Percentiles rank a stretch among this genome's conserved stretches.
These are phyloP conservation scores for Graphilbum ipis-grandicollis DNA, from an alignment of 2,329 filamentous ascomycete genomes.

Conservation along the genomic window DNA sequence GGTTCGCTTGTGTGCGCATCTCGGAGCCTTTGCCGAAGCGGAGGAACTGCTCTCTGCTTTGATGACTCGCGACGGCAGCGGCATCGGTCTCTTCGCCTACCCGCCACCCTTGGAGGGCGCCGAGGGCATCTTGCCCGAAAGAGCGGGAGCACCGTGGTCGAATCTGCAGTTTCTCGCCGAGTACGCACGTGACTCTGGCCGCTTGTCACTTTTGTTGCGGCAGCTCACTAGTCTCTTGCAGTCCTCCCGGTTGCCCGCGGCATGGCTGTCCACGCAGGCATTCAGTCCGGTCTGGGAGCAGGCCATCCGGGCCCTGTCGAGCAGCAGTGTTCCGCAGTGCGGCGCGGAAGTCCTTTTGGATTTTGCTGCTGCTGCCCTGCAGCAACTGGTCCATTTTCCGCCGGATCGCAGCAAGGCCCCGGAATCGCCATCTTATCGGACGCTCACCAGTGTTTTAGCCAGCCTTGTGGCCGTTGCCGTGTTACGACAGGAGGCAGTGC, in stretches of 20 bases:
- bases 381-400: neutral
- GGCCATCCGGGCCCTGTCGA: conserved; percentile 18
- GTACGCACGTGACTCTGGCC: conserved; percentile 16
- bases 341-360: conserved; percentile 16
- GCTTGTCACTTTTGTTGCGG: conserved; percentile 18
- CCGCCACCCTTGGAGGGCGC: neutral
- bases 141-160: conserved; percentile 10
- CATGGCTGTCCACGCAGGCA: conserved; percentile 26
- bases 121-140: conserved; percentile 14
- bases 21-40: conserved; percentile 20
- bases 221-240: conserved; percentile 19
- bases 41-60: conserved; percentile 22
- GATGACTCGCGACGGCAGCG: conserved; percentile 10
- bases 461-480: conserved; percentile 21
- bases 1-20: conserved; percentile 22
- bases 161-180: conserved; percentile 10
- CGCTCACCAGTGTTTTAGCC: conserved; percentile 22
- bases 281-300: conserved; percentile 24
- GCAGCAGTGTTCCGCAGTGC: conserved; percentile 7
- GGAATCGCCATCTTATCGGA: conserved; percentile 4
- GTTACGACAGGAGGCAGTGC: conserved; percentile 9
- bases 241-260: conserved; percentile 17
- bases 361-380: conserved; percentile 15
- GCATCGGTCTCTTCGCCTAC: neutral
- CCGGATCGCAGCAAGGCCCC: neutral